Conservation (phyloP, 352 stramenopile species). For the Blastocystis sp. region DNA sequence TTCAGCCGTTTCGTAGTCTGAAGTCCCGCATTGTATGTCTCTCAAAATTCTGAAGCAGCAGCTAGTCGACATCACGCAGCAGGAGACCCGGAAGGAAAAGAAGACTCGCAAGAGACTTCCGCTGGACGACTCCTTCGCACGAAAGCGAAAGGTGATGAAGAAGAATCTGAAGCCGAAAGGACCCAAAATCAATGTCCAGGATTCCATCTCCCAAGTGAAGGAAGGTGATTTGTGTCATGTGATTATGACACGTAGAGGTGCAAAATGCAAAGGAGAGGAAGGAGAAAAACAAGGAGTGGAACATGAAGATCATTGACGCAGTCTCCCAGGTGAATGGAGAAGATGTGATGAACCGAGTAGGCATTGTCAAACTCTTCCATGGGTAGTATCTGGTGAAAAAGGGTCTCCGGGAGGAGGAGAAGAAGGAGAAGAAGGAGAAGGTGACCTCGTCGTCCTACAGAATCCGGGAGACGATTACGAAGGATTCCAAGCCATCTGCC, state of each 20-base stretch:
- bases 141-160: constrained; percentile 50
- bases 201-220: not conserved
- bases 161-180: constrained; percentile 35
- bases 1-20: not conserved
- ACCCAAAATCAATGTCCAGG: not conserved
- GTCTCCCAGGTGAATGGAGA: constrained; percentile 19
- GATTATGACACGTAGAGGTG: not conserved
- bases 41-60: constrained; percentile 48
- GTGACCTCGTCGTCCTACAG: constrained; percentile 16
- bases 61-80: not conserved
- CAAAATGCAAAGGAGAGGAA: constrained; percentile 6
- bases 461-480: not conserved
- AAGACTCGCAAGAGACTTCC: not conserved
- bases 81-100: not conserved
- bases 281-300: constrained; percentile 40
- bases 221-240: not conserved
- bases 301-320: constrained; percentile 51
- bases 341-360: constrained; percentile 26
- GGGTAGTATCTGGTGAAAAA: constrained; percentile 33
- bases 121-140: not conserved
- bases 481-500: not conserved
- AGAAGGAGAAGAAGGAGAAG: not conserved
- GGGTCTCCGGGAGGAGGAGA: not conserved
- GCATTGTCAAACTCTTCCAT: not conserved
- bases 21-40: not conserved